A percentile compares a stretch with the other conserved stretches of the same genome.
These are phyloP conservation scores for Rutstroemia sp. DNA, from an alignment of 2,329 filamentous ascomycete genomes.

Conservation along the genomic window DNA sequence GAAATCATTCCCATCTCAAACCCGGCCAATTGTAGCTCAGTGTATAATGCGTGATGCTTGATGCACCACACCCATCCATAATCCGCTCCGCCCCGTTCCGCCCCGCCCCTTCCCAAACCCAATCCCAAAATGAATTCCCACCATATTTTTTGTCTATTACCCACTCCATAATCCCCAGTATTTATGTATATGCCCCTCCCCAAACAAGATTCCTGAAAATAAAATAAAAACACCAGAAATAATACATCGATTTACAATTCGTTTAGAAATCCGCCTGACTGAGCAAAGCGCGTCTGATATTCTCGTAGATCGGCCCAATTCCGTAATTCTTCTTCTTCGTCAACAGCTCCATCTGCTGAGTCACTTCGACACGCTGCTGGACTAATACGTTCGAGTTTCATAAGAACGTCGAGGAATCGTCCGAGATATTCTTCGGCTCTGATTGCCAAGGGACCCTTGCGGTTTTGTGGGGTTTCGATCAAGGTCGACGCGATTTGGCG, in stretches of 20 bases:
- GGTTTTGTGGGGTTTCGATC: constrained; percentile 51
- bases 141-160: too few relatives aligned
- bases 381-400: constrained; percentile 53
- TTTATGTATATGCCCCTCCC: too few relatives aligned
- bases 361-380: constrained; percentile 35
- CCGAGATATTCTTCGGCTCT: constrained; percentile 65
- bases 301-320: constrained; percentile 75
- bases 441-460: constrained; percentile 43
- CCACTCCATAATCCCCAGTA: too few relatives aligned
- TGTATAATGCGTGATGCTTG: too few relatives aligned
- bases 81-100: too few relatives aligned
- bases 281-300: constrained; percentile 66
- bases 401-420: constrained; percentile 66
- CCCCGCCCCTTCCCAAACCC: too few relatives aligned
- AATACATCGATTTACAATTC: neutral
- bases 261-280: constrained; percentile 48
- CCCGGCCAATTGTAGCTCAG: too few relatives aligned
- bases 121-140: too few relatives aligned
- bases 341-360: constrained; percentile 37
- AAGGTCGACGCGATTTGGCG: constrained; percentile 77
- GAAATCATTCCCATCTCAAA: too few relatives aligned
- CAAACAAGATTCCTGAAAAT: too few relatives aligned
- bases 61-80: too few relatives aligned
- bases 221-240: too few relatives aligned
- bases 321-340: constrained; percentile 69